Evolutionary conservation across 495 filamentous ascomycete species (phyloP), one percentile per base, ranked within the genome.

Genomic region (Penicillium bovifimosum): DNA sequence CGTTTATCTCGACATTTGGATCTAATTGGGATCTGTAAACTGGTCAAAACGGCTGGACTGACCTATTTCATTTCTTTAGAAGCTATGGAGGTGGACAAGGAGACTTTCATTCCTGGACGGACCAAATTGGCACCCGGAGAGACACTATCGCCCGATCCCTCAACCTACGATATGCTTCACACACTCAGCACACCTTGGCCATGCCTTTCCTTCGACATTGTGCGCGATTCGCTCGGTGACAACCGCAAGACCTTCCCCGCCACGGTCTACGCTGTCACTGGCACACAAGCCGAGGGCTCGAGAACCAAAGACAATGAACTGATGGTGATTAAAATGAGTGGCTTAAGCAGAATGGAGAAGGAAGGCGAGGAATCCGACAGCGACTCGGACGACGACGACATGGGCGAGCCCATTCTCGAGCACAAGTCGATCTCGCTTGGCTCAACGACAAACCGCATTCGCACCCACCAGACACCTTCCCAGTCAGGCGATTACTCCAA

Each of bases 141-240:
- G 75, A 93, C 88, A 8, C 78, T 98, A 26, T 80, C 89, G 9
- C 91, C 93, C 11, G 93, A 98, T 69, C 75, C 86, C 33, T 90
- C 86, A 6, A 90, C 93, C 2, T 98, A 98, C 72, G 83, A 96
- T 60, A 93, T 98, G 90, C 83, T 97, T 29, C 93, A 98, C 74
- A 87, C 83, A 39, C 77, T 97, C 39, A 91, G 85, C 67, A 86
- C 91, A 13, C 87, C 89, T 0, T 98, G 93, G 93, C 93, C 93
- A 5, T 98, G 93, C 59, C 81, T 98, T 8, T 96, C 91, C 9
- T 95, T 96, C 68, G 92, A 96, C 62, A 89, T 97, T 56, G 70
- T 98, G 27, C 85, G 77, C 63, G 93, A 98, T 71, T 73, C 77
- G n/a, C 75, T 98, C 17, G 93, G 93, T 32, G 88, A 95, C 61